Conservation (phyloP, 2,329 filamentous ascomycete species). For the Colletotrichum phormii region DNA sequence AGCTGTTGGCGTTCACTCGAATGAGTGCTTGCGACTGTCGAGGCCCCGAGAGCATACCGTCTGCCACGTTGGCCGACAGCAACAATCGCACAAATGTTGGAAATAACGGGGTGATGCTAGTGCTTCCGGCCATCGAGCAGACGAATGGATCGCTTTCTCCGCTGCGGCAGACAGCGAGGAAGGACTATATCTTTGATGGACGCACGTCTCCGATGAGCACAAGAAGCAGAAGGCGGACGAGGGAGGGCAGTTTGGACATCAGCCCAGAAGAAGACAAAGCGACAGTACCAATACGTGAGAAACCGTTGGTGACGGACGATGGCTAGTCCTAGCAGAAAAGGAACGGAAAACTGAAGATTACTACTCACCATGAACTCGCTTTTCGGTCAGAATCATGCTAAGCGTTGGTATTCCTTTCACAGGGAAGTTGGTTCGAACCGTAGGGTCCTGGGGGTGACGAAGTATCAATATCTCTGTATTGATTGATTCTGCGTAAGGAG, state of each 20-base stretch:
- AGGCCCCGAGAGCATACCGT: constrained; percentile 14
- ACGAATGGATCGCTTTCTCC: constrained; percentile 21
- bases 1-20: constrained; percentile 38
- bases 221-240: not conserved
- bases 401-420: no score
- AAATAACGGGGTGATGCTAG: not conserved
- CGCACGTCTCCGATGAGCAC: not conserved
- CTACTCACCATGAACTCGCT: no score
- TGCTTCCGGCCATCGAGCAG: constrained; percentile 22
- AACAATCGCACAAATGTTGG: not conserved
- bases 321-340: not conserved
- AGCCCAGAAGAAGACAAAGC: not conserved
- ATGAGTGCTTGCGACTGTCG: constrained; percentile 34
- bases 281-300: not conserved
- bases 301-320: not conserved
- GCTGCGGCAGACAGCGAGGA: not conserved
- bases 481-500: no score
- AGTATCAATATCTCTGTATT: no score
- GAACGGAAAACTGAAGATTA: not conserved
- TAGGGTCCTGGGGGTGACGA: no score
- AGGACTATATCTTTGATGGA: constrained; percentile 14
- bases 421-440: no score
- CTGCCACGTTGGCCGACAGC: constrained; percentile 7
- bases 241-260: not conserved
- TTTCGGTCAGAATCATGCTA: no score